Percentiles rank a stretch among this genome's conserved stretches.
phyloP scores from a whole-genome alignment of 129 eudicot genomes.

The Sambucus nigra region DNA sequence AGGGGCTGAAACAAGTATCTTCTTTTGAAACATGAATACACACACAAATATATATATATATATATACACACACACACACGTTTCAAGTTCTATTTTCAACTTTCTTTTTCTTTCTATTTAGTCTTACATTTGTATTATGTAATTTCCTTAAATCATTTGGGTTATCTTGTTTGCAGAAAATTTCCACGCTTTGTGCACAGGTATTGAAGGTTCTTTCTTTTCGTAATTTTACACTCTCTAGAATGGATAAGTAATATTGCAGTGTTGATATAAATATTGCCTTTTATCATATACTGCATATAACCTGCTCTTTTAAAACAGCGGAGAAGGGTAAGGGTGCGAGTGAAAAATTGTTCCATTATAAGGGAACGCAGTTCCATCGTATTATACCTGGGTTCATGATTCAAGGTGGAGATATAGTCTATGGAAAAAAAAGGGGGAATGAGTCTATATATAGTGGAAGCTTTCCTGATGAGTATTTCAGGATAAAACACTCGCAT shows the following conservation, averaged over 20 bases:
- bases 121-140: background rate
- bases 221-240: background rate
- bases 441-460: slow-evolving; percentile 74
- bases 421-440: slow-evolving; percentile 64
- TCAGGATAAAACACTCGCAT: slow-evolving; percentile 76
- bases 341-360: slow-evolving; percentile 60
- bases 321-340: slow-evolving; percentile 77
- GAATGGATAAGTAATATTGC: background rate
- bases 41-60: too few relatives aligned
- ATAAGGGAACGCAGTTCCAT: slow-evolving; percentile 80
- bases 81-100: too few relatives aligned
- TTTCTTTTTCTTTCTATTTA: too few relatives aligned
- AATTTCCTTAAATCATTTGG: background rate
- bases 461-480: slow-evolving; percentile 69
- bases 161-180: slow-evolving; percentile 49
- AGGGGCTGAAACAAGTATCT: too few relatives aligned
- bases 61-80: too few relatives aligned
- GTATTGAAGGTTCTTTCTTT: slow-evolving; percentile 18
- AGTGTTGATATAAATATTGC: background rate
- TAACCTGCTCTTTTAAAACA: slow-evolving; percentile 19
- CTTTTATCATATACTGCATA: slow-evolving; percentile 5
- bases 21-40: background rate
- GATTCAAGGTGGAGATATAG: slow-evolving; percentile 95
- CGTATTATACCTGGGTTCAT: slow-evolving; percentile 95
- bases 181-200: slow-evolving; percentile 92